Base-by-base conservation (phyloP, 257 asterid genomes). In the Gentiana dahurica region DNA sequence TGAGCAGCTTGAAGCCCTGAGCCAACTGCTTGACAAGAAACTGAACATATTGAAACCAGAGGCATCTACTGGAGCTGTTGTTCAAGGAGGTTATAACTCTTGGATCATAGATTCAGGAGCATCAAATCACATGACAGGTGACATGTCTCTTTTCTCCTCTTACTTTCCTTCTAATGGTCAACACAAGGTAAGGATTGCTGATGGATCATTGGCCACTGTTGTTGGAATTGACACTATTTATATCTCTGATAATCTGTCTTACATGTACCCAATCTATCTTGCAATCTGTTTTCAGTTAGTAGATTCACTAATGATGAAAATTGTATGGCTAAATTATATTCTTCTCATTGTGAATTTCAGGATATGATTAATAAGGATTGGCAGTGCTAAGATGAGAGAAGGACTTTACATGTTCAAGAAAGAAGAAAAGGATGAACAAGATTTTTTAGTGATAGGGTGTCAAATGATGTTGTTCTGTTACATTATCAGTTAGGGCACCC, bases 191-290 rank as follows among this genome's bases (percentile, higher is more conserved):
- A 32, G 12, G 3, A 55, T 64, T 7, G 60, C 48, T 11, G 47
- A 64, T 64, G 60, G 71, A 0, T 4, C 45, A 0, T 48, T 53
- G 2, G 53, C 67, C 0, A 24, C 53, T 11, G 43, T 57, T 5
- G 53, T 15, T 7, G 57, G 65, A 7, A 62, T 43, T 7, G 12
- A 15, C 2, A 6, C 24, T 15, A 15, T 15, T 15, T 15, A 15
- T 15, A 6, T 5, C 54, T 55, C 6, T 12, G 6, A 3, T 12
- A 64, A 56, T 64, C 6, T 33, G 51, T 55, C 6, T 61, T 56
- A 36, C 58, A 65, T 50, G 64, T 65, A 1, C 59, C 59, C 38
- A 65, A 50, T 57, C 59, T 65, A 11, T 0, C 32, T 2, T 50
- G 56, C 5, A 65, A 57, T 8, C 54, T 57, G 10, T 43, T 51